A percentile compares a stretch with the other conserved stretches of the same genome.
Evolutionary conservation across 2,329 filamentous ascomycete species (phyloP).

Genomic region (Fusarium buxicola): DNA sequence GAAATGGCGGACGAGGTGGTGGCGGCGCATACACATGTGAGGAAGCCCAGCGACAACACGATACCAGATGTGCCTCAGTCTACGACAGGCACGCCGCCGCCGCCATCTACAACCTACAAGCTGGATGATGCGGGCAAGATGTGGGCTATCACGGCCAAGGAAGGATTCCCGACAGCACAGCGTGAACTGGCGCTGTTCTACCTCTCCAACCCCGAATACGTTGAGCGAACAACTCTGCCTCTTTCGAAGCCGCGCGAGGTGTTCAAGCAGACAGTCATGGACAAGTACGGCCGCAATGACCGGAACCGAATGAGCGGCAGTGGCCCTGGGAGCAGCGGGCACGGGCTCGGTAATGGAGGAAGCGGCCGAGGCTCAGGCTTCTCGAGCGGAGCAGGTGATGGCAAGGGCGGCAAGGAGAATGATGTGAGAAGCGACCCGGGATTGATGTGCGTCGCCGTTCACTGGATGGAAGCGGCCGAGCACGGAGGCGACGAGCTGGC

Average conservation of each 20-base stretch:
- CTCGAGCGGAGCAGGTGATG: constrained; percentile 37
- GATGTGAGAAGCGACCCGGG: constrained; percentile 80
- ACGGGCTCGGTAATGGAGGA: constrained; percentile 43
- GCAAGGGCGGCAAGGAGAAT: constrained; percentile 52
- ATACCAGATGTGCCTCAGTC: constrained; percentile 49
- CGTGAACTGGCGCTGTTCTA: constrained; percentile 95
- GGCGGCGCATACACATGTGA: constrained; percentile 72
- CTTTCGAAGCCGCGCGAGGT: constrained; percentile 87
- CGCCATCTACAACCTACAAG: constrained; percentile 71
- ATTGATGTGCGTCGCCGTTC: constrained; percentile 92
- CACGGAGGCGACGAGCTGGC: constrained; percentile 88
- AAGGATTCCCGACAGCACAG: constrained; percentile 85
- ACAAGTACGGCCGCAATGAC: constrained; percentile 65
- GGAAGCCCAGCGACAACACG: constrained; percentile 56
- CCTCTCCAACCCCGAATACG: constrained; percentile 87
- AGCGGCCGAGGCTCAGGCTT: constrained; percentile 39
- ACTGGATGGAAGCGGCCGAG: constrained; percentile 96
- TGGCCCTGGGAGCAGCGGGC: constrained; percentile 35
- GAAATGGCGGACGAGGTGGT: constrained; percentile 68
- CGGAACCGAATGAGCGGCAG: constrained; percentile 40
- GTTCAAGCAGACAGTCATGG: constrained; percentile 90
- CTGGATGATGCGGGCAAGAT: constrained; percentile 87
- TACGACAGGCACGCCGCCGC: constrained; percentile 57
- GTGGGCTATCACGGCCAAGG: constrained; percentile 93
- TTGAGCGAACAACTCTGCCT: constrained; percentile 83